phyloP scores from a whole-genome alignment of 495 filamentous ascomycete genomes.

The Hamigera avellanea region DNA sequence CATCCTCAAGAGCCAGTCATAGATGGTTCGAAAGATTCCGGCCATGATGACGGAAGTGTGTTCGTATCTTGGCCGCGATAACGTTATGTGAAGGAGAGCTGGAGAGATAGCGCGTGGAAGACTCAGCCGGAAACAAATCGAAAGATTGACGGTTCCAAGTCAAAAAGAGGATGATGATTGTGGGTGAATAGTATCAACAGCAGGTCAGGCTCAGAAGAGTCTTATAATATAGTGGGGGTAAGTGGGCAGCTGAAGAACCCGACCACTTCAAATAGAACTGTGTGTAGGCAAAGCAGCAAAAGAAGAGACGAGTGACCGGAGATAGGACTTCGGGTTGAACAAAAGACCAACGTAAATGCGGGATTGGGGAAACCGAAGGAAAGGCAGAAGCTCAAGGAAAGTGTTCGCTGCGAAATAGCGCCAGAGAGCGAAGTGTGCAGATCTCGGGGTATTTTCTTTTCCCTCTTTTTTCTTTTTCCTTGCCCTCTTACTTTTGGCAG shows the following conservation, averaged over 20 bases:
- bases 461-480: neutral
- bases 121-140: too few relatives aligned
- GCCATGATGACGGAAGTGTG: slow-evolving; percentile 46
- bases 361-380: too few relatives aligned
- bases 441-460: neutral
- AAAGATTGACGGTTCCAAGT: too few relatives aligned
- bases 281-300: neutral
- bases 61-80: neutral
- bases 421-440: neutral
- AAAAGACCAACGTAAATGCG: neutral
- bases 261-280: too few relatives aligned
- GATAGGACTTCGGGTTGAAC: too few relatives aligned
- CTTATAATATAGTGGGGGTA: too few relatives aligned
- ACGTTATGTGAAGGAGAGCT: slow-evolving; percentile 2
- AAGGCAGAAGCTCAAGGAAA: too few relatives aligned
- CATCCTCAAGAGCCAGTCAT: slow-evolving; percentile 95
- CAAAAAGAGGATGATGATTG: slow-evolving; percentile 5
- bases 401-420: too few relatives aligned
- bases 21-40: slow-evolving; percentile 82
- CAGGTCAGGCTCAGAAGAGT: neutral
- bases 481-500: too few relatives aligned
- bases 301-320: neutral
- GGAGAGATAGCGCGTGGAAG: neutral
- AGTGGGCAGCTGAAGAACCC: too few relatives aligned
- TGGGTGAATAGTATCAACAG: slow-evolving; percentile 8